These are phyloP conservation scores for Galeopsis tetrahit DNA, from an alignment of 257 asterid genomes.

Conservation along the genomic window DNA sequence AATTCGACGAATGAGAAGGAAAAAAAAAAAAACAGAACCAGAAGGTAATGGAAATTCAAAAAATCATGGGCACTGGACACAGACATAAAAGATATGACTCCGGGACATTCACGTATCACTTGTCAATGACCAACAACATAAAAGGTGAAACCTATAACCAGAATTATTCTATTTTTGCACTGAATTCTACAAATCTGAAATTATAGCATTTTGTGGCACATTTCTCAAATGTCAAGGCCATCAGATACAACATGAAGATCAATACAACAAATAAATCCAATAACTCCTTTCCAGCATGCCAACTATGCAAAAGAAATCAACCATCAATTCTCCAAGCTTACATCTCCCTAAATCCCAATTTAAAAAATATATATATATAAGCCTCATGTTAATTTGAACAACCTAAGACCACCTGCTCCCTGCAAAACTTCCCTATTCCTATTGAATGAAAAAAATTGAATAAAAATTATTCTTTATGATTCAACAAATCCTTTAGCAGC, in stretches of 20 bases:
- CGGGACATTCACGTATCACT: background rate
- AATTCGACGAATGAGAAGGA: conserved; percentile 9
- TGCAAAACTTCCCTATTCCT: conserved; percentile 9
- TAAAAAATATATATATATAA: background rate
- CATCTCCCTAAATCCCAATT: background rate
- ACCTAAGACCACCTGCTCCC: conserved; percentile 2
- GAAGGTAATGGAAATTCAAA: background rate
- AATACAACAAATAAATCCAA: background rate
- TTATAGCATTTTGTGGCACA: conserved; percentile 1
- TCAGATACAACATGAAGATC: background rate
- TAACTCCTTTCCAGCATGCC: conserved; percentile 13
- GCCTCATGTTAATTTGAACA: background rate
- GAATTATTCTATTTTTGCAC: background rate
- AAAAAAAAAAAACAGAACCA: background rate
- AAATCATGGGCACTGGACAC: conserved; percentile 9
- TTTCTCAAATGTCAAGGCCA: conserved; percentile 2
- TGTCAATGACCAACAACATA: conserved; percentile 13
- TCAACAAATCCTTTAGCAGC: conserved; percentile 24
- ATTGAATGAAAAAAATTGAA: conserved; percentile 6
- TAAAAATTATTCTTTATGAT: background rate
- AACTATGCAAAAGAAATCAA: conserved; percentile 9
- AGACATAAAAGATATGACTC: background rate
- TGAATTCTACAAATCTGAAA: conserved; percentile 5
- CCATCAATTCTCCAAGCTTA: background rate
- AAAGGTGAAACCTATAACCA: background rate